A percentile compares a stretch with the other conserved stretches of the same genome.
Conservation (phyloP, 2,329 filamentous ascomycete species). For the Alternaria sp. region DNA sequence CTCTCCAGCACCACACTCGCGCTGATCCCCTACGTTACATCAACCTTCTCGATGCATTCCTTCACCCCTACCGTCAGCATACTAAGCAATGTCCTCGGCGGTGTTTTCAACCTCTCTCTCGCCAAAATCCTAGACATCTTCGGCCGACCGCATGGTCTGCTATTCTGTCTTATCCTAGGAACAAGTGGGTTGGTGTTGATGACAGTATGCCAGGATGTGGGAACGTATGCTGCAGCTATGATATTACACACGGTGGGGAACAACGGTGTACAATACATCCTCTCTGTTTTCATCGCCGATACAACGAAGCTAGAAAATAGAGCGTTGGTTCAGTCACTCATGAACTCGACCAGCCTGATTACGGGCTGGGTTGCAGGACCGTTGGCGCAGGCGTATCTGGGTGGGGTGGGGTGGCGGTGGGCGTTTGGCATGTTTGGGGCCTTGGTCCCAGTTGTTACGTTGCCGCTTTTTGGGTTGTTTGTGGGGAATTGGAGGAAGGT, state of each 20-base stretch:
- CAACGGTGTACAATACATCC: constrained; percentile 59
- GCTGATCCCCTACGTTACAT: constrained; percentile 50
- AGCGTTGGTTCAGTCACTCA: constrained; percentile 66
- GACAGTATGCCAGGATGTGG: constrained; percentile 67
- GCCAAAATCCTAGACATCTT: constrained; percentile 54
- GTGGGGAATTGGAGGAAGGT: constrained; percentile 67
- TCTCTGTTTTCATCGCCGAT: constrained; percentile 71
- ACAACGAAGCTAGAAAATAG: constrained; percentile 71
- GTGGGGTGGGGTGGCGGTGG: constrained; percentile 67
- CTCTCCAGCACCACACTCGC: constrained; percentile 52
- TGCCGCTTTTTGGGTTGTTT: constrained; percentile 67
- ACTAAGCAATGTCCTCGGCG: constrained; percentile 45
- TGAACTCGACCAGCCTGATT: constrained; percentile 29
- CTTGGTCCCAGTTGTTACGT: constrained; percentile 65
- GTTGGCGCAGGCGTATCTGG: constrained; percentile 51
- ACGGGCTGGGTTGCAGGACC: constrained; percentile 35
- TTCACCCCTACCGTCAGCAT: constrained; percentile 47
- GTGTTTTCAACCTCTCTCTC: constrained; percentile 47
- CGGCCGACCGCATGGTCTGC: constrained; percentile 49
- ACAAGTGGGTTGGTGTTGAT: constrained; percentile 65
- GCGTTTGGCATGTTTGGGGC: constrained; percentile 71
- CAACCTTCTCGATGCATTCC: constrained; percentile 44
- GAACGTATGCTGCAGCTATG: constrained; percentile 68
- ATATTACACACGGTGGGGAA: constrained; percentile 71
- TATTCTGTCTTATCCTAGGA: constrained; percentile 31